Conservation (phyloP, 495 filamentous ascomycete species). For the Hypoxylon fragiforme region DNA sequence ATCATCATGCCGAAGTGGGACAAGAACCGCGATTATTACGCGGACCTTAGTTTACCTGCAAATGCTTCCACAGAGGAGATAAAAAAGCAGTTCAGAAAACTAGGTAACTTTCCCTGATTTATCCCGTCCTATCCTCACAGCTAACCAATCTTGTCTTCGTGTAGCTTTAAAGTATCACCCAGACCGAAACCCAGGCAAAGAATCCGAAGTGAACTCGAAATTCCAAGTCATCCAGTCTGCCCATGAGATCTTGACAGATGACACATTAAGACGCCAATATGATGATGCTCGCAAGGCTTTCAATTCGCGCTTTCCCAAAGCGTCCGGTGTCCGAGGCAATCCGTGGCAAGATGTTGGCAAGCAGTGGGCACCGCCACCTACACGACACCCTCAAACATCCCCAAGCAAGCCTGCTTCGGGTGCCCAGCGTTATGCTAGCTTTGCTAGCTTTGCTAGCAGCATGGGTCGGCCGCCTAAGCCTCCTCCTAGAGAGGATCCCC, state of each 20-base stretch:
- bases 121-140: neutral
- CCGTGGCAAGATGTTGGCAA: slow-evolving; percentile 52
- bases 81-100: slow-evolving; percentile 83
- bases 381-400: slow-evolving; percentile 38
- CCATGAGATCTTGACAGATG: slow-evolving; percentile 78
- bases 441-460: slow-evolving; percentile 32
- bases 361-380: slow-evolving; percentile 52
- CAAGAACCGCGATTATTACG: slow-evolving; percentile 79
- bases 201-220: slow-evolving; percentile 73
- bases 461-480: slow-evolving; percentile 47
- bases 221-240: slow-evolving; percentile 87
- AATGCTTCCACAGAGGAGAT: slow-evolving; percentile 70
- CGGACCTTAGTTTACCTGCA: slow-evolving; percentile 70
- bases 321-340: slow-evolving; percentile 55
- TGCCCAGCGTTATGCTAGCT: slow-evolving; percentile 59
- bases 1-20: slow-evolving; percentile 75
- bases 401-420: slow-evolving; percentile 53
- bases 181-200: slow-evolving; percentile 83
- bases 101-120: slow-evolving; percentile 59
- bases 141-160: slow-evolving; percentile 3
- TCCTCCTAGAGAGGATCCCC: slow-evolving; percentile 27
- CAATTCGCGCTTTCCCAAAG: slow-evolving; percentile 40
- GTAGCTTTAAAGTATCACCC: slow-evolving; percentile 84
- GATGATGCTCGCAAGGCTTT: slow-evolving; percentile 64
- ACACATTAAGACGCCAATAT: slow-evolving; percentile 68